Evolutionary conservation across 441 rosid species (phyloP).

Genomic region (Populus hybrid): DNA sequence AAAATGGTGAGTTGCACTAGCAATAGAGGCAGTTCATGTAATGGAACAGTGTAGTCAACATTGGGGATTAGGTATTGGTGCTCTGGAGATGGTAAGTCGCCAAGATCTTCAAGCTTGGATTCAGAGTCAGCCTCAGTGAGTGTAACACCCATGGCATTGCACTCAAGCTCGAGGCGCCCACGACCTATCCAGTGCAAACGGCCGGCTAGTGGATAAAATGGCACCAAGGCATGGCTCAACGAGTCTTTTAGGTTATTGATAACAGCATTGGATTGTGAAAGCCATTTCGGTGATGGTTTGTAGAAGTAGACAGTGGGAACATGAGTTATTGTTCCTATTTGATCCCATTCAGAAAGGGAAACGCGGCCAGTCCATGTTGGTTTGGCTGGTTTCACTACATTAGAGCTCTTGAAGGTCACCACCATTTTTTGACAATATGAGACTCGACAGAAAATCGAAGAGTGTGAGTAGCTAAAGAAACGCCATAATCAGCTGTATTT

Average conservation of each 20-base stretch:
- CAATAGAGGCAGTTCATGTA: constrained; percentile 37
- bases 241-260: constrained; percentile 36
- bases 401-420: constrained; percentile 18
- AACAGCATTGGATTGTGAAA: constrained; percentile 15
- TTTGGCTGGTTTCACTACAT: constrained; percentile 35
- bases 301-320: constrained; percentile 57
- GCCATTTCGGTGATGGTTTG: constrained; percentile 24
- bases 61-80: constrained; percentile 35
- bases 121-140: constrained; percentile 45
- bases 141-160: constrained; percentile 40
- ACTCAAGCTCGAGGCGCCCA: constrained; percentile 45
- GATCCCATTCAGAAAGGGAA: constrained; percentile 50
- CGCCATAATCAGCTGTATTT: neutral
- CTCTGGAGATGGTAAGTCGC: constrained; percentile 34
- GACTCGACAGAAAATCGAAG: neutral
- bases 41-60: constrained; percentile 35
- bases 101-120: constrained; percentile 30
- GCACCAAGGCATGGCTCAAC: constrained; percentile 34
- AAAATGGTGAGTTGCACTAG: constrained; percentile 53
- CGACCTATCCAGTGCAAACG: constrained; percentile 43
- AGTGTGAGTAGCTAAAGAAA: neutral
- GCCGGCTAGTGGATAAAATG: constrained; percentile 57
- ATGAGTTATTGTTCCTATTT: constrained; percentile 46
- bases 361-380: constrained; percentile 39
- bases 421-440: constrained; percentile 8